Percentiles rank a stretch among this genome's conserved stretches.
Evolutionary conservation across 2,329 filamentous ascomycete species (phyloP).

Genomic region (Colletotrichum spinosum): DNA sequence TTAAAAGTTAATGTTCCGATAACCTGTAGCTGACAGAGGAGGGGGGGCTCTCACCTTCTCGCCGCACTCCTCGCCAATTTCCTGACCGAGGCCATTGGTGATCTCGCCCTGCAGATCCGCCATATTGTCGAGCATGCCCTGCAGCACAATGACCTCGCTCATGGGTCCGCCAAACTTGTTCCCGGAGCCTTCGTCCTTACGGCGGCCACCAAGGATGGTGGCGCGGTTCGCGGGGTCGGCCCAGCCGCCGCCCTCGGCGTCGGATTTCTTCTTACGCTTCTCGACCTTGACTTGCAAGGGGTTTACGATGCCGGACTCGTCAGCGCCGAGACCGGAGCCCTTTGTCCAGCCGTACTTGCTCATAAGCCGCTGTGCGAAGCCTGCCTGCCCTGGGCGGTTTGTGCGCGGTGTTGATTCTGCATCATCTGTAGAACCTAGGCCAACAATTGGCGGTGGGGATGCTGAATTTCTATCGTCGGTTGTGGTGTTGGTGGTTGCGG

Average conservation of each 20-base stretch:
- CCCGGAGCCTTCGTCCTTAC: slow-evolving; percentile 54
- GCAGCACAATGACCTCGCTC: slow-evolving; percentile 84
- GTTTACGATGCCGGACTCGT: slow-evolving; percentile 84
- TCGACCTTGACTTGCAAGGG: slow-evolving; percentile 87
- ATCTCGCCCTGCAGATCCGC: slow-evolving; percentile 82
- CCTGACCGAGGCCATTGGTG: slow-evolving; percentile 81
- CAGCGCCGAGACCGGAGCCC: slow-evolving; percentile 87
- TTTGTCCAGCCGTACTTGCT: slow-evolving; percentile 94
- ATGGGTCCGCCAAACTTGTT: slow-evolving; percentile 73
- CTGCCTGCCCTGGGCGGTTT: slow-evolving; percentile 80
- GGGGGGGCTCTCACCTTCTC: slow-evolving; percentile 69
- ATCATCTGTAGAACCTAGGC: slow-evolving; percentile 58
- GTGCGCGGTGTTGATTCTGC: slow-evolving; percentile 60
- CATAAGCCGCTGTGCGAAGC: slow-evolving; percentile 90
- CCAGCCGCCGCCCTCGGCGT: slow-evolving; percentile 84
- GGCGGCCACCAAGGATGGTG: slow-evolving; percentile 83
- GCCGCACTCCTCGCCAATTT: slow-evolving; percentile 94
- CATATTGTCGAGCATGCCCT: slow-evolving; percentile 88
- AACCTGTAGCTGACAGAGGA: slow-evolving; percentile 12
- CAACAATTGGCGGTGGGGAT: slow-evolving; percentile 59
- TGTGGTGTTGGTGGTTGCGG: slow-evolving; percentile 48
- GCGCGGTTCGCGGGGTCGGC: slow-evolving; percentile 76
- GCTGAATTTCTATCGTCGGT: slow-evolving; percentile 55
- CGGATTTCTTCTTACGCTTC: slow-evolving; percentile 82
- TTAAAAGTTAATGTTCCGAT: slow-evolving; percentile 23